phyloP scores from a whole-genome alignment of 805 yeast species.

The Kodamaea hsintzibuensis region DNA sequence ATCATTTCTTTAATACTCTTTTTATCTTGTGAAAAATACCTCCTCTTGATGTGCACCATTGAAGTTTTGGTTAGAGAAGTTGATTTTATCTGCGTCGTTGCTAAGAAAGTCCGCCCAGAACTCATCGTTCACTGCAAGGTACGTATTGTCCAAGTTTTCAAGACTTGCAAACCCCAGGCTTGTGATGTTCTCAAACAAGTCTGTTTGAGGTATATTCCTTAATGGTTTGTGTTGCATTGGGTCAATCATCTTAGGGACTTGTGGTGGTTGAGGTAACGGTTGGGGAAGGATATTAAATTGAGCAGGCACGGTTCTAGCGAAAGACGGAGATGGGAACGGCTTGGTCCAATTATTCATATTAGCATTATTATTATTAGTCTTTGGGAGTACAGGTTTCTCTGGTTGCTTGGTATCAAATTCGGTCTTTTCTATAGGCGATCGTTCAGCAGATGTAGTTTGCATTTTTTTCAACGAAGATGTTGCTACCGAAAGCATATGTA shows the following conservation, averaged over 20 bases:
- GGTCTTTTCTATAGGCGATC: not conserved
- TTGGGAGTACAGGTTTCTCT: not conserved
- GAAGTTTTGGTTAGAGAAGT: conserved; percentile 29
- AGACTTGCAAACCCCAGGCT: conserved; percentile 24
- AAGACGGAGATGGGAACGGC: not conserved
- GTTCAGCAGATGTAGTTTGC: not conserved
- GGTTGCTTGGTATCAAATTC: not conserved
- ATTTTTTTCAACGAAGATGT: not conserved
- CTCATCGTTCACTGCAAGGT: conserved; percentile 63
- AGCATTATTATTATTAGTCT: conserved; percentile 11
- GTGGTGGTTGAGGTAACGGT: conserved; percentile 1
- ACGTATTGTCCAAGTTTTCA: conserved; percentile 47
- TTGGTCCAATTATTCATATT: conserved; percentile 11
- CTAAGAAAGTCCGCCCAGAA: conserved; percentile 64
- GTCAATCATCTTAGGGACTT: not conserved
- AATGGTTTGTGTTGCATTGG: not conserved
- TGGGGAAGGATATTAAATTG: not conserved
- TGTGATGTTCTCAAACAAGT: not conserved
- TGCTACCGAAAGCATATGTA: conserved; percentile 3
- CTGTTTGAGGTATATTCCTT: not conserved
- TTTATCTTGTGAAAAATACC: conserved; percentile 25
- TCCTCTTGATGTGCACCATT: conserved; percentile 21
- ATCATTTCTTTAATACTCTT: not conserved
- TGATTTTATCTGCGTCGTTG: conserved; percentile 33
- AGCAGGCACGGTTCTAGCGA: not conserved